phyloP scores from a whole-genome alignment of 2,329 filamentous ascomycete species.

The Fusarium secorum region DNA sequence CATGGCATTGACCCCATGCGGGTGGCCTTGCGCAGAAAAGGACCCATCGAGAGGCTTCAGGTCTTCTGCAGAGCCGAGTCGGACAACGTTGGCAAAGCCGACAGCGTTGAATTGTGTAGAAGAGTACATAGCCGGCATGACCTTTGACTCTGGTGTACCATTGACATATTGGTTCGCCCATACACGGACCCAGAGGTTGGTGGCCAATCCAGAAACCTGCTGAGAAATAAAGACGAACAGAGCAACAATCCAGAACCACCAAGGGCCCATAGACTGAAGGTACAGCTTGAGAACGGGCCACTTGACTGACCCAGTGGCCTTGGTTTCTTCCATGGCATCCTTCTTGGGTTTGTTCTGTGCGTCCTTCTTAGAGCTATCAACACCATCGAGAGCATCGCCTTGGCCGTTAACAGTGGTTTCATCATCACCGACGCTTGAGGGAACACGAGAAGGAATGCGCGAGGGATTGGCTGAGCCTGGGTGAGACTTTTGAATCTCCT shows the following conservation, averaged over 20 bases:
- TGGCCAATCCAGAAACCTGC: constrained; percentile 85
- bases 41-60: neutral
- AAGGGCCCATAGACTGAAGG: constrained; percentile 88
- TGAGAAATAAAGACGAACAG: constrained; percentile 79
- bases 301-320: constrained; percentile 87
- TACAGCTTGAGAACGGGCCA: constrained; percentile 87
- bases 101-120: constrained; percentile 42
- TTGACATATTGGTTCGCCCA: constrained; percentile 90
- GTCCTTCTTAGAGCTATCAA: constrained; percentile 55
- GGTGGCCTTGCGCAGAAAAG: neutral
- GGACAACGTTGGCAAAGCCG: constrained; percentile 50
- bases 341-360: constrained; percentile 56
- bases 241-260: constrained; percentile 92
- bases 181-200: constrained; percentile 92
- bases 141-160: constrained; percentile 34
- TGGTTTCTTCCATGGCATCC: constrained; percentile 74
- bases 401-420: constrained; percentile 62
- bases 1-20: constrained; percentile 71
- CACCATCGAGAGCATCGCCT: constrained; percentile 56
- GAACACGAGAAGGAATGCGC: constrained; percentile 76
- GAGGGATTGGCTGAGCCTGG: constrained; percentile 76
- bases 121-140: constrained; percentile 37
- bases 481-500: constrained; percentile 79
- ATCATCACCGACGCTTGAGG: constrained; percentile 76
- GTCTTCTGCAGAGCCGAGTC: constrained; percentile 45